Conservation (phyloP, 2,329 filamentous ascomycete genomes). For the Dothideomycetidae sp. region DNA sequence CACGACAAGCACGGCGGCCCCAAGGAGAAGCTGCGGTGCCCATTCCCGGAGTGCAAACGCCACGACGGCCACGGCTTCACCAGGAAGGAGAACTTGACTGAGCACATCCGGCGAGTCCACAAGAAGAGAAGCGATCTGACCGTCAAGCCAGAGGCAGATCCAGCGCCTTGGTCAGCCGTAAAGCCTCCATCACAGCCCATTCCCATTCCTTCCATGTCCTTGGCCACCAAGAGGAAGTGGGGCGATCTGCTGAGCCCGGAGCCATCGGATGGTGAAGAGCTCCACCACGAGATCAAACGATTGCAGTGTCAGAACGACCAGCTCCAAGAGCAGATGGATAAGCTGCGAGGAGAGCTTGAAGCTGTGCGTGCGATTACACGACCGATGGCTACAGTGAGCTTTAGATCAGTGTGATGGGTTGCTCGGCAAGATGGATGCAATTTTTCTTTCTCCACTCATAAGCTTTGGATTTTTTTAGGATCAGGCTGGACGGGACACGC, state of each 20-base stretch:
- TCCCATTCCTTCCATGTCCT: conserved; percentile 3
- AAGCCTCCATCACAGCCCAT: conserved; percentile 9
- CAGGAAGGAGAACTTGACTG: conserved; percentile 82
- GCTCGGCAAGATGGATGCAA: not conserved
- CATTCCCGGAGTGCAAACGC: conserved; percentile 75
- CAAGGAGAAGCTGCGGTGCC: conserved; percentile 76
- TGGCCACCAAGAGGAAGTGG: conserved; percentile 2
- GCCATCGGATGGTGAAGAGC: conserved; percentile 17
- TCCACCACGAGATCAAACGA: conserved; percentile 28
- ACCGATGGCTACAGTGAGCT: not conserved
- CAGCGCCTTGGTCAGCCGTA: conserved; percentile 13
- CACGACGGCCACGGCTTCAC: conserved; percentile 72
- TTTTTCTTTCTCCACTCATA: too few species aligned
- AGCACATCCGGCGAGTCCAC: conserved; percentile 85
- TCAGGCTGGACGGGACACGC: too few species aligned
- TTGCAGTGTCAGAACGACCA: conserved; percentile 28
- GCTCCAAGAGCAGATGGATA: conserved; percentile 1
- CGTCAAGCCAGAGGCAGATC: conserved; percentile 11
- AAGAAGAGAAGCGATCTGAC: conserved; percentile 14
- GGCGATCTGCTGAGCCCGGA: not conserved
- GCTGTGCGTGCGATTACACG: not conserved
- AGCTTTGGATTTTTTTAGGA: too few species aligned
- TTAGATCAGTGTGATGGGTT: not conserved
- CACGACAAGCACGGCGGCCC: conserved; percentile 82
- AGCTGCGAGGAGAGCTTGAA: not conserved